A percentile compares a stretch with the other conserved stretches of the same genome.
These are phyloP conservation scores for Rhodofomes roseus DNA, from an alignment of 1,284 basidiomycete genomes.

Conservation along the genomic window DNA sequence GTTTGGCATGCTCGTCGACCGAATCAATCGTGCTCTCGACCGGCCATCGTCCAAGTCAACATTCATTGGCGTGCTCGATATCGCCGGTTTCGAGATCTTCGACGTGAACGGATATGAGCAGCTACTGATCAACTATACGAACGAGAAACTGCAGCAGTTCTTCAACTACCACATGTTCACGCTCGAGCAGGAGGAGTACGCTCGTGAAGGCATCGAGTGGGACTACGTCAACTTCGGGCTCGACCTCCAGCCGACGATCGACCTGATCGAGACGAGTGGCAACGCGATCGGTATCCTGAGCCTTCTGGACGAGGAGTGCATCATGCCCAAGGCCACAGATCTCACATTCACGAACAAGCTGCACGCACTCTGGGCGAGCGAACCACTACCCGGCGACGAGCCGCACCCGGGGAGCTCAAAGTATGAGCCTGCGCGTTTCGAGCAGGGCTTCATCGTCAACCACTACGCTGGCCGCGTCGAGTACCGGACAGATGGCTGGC, in stretches of 20 bases:
- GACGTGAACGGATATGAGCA: constrained; percentile 94
- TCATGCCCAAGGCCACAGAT: constrained; percentile 98
- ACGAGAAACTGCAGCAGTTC: constrained; percentile 95
- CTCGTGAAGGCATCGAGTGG: constrained; percentile 97
- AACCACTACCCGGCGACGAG: constrained; percentile 44
- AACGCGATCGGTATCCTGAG: constrained; percentile 87
- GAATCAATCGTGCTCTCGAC: constrained; percentile 93
- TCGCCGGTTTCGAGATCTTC: constrained; percentile 98
- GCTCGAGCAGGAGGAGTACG: constrained; percentile 98
- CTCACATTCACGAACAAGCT: constrained; percentile 95
- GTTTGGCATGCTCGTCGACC: constrained; percentile 90
- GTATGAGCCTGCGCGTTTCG: constrained; percentile 86
- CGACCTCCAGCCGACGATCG: constrained; percentile 97
- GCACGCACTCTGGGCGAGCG: constrained; percentile 64
- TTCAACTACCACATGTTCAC: constrained; percentile 99
- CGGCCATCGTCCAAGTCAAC: constrained; percentile 90
- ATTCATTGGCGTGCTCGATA: constrained; percentile 98
- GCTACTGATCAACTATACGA: constrained; percentile 98
- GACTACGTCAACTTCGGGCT: constrained; percentile 98
- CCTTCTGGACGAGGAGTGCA: constrained; percentile 96
- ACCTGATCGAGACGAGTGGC: constrained; percentile 86
- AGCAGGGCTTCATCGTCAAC: constrained; percentile 92
- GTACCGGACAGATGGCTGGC: constrained; percentile 94
- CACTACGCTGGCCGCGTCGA: constrained; percentile 98
- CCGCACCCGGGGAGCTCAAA: constrained; percentile 76